Evolutionary conservation across 1,139 yeast genomes (phyloP).

Genomic region (Kodamaea sp.): DNA sequence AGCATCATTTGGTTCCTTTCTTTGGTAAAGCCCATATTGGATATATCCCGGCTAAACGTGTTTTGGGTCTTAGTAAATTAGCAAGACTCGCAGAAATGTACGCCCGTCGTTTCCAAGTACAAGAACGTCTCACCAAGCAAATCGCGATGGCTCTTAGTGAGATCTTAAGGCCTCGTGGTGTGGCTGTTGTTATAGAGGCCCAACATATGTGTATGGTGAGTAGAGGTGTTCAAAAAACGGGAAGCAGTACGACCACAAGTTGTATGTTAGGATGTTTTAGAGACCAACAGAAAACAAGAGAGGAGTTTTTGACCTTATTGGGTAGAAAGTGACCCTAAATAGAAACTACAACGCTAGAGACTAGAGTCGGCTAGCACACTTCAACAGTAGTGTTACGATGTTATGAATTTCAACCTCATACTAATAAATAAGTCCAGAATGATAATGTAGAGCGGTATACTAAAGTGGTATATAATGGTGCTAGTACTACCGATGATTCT

Average conservation of each 20-base stretch:
- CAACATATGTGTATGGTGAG: slow-evolving; percentile 99
- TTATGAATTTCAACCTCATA: slow-evolving; percentile 41
- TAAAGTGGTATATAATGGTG: background rate
- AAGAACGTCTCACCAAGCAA: slow-evolving; percentile 93
- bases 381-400: slow-evolving; percentile 22
- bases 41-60: slow-evolving; percentile 90
- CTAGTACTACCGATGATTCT: background rate
- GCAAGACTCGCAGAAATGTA: slow-evolving; percentile 98
- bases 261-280: slow-evolving; percentile 97
- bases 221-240: slow-evolving; percentile 94
- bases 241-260: slow-evolving; percentile 89
- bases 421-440: slow-evolving; percentile 5
- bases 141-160: slow-evolving; percentile 94
- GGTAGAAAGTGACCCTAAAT: slow-evolving; percentile 41
- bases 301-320: slow-evolving; percentile 84
- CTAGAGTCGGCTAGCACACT: background rate
- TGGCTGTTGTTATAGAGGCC: slow-evolving; percentile 97
- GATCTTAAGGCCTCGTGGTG: slow-evolving; percentile 90
- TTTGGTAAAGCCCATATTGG: slow-evolving; percentile 96
- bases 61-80: slow-evolving; percentile 88
- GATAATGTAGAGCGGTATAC: background rate
- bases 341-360: background rate
- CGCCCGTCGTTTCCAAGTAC: slow-evolving; percentile 91
- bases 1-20: slow-evolving; percentile 96
- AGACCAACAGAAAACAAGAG: slow-evolving; percentile 90